These are phyloP conservation scores for Paraglomus brasilianum DNA, from an alignment of 192 early-diverging fungal species.

Conservation along the genomic window DNA sequence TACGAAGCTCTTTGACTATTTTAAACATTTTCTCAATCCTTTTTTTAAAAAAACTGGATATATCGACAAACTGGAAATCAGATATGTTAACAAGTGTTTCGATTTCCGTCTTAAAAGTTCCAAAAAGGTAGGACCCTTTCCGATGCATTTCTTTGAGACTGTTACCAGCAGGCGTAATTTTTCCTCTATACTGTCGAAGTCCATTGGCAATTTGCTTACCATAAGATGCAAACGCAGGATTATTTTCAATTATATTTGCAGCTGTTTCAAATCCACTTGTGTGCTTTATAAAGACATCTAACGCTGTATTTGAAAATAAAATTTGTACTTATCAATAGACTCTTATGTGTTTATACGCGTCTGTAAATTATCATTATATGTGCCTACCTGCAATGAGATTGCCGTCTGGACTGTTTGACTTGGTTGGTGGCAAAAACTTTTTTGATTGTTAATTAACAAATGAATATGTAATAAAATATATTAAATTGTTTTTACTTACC, in stretches of 20 bases:
- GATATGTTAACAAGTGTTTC: neutral
- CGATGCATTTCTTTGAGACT: slow-evolving; percentile 18
- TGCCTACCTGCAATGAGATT: too few species aligned
- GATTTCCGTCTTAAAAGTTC: neutral
- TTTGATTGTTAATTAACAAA: too few species aligned
- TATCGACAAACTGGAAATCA: slow-evolving; percentile 12
- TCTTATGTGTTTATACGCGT: too few species aligned
- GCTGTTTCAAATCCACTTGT: neutral
- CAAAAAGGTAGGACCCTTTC: slow-evolving; percentile 1
- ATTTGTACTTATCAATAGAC: too few species aligned
- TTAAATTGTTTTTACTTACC: too few species aligned
- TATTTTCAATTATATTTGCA: slow-evolving; percentile 16
- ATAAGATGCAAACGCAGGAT: neutral
- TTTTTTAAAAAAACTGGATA: neutral
- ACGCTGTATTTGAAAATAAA: too few species aligned
- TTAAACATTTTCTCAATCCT: neutral
- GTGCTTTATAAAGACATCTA: slow-evolving; percentile 1
- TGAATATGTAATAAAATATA: too few species aligned
- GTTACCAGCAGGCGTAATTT: slow-evolving; percentile 16
- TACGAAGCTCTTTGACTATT: neutral
- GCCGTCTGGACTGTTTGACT: too few species aligned
- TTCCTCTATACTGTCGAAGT: neutral
- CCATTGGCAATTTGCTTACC: neutral
- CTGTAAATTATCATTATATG: too few species aligned
- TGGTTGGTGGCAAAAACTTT: too few species aligned